These are phyloP conservation scores for Alternaria sp. DNA, from an alignment of 2,329 filamentous ascomycete species.

Conservation along the genomic window DNA sequence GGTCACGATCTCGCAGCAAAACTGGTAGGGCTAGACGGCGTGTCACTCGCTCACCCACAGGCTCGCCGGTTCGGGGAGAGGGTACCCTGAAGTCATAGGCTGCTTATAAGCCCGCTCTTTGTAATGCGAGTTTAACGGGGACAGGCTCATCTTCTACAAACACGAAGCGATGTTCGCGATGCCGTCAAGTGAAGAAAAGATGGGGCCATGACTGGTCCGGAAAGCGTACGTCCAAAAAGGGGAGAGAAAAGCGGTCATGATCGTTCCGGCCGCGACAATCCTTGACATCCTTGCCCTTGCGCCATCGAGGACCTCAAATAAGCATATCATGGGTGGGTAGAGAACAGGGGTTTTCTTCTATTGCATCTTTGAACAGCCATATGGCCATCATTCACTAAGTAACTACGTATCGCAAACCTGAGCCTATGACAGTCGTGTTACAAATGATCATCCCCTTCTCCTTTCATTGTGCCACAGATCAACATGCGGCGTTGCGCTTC, in stretches of 20 bases:
- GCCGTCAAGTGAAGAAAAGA: not conserved
- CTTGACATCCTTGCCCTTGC: not conserved
- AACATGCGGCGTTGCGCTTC: not conserved
- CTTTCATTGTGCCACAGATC: not conserved
- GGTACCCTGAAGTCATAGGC: conserved; percentile 24
- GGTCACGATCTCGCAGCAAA: conserved; percentile 39
- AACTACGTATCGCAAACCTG: not conserved
- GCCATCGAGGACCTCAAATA: not conserved
- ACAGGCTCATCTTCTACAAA: not conserved
- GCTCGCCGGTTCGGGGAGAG: conserved; percentile 26
- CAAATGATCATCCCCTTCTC: not conserved
- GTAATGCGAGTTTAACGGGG: not conserved
- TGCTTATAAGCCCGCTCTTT: conserved; percentile 6
- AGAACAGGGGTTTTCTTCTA: conserved; percentile 1
- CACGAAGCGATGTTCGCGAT: not conserved
- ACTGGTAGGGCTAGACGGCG: conserved; percentile 29
- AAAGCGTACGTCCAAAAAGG: not conserved
- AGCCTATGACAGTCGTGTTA: not conserved
- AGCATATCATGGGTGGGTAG: not conserved
- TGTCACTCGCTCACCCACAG: conserved; percentile 31
- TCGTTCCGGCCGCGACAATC: not conserved
- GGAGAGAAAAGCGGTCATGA: not conserved
- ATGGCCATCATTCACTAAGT: not conserved
- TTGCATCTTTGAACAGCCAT: not conserved
- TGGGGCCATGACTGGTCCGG: not conserved